Evolutionary conservation across 495 filamentous ascomycete genomes (phyloP).

Genomic region (Durotheca rogersii): DNA sequence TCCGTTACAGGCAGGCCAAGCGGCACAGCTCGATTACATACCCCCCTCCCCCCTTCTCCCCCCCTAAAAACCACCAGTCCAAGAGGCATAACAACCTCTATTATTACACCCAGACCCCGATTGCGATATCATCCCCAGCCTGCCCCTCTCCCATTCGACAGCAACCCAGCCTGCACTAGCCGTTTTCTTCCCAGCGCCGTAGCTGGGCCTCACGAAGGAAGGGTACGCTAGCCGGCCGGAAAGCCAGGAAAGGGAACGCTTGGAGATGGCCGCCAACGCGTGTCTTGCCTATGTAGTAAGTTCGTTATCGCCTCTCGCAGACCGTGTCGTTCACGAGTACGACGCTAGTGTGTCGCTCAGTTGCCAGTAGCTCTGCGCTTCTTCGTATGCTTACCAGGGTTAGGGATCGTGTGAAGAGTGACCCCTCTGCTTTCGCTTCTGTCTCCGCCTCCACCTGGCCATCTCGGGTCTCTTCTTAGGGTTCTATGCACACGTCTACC

Average conservation of each 20-base stretch:
- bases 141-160: conserved; percentile 14
- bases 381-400: no score
- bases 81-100: conserved; percentile 12
- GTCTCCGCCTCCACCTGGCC: conserved; percentile 3
- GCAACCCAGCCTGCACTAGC: conserved; percentile 24
- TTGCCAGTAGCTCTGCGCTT: no score
- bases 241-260: conserved; percentile 20
- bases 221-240: conserved; percentile 19
- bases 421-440: background rate
- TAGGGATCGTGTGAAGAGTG: no score
- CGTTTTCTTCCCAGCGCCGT: background rate
- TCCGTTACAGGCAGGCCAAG: conserved; percentile 7
- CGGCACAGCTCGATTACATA: no score
- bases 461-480: conserved; percentile 1
- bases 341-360: no score
- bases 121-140: conserved; percentile 18
- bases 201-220: background rate
- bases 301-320: no score
- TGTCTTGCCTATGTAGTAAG: no score
- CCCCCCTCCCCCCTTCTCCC: no score
- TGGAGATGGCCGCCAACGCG: conserved; percentile 3
- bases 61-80: no score
- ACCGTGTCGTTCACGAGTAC: no score
- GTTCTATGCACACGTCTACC: conserved; percentile 4
- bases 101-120: conserved; percentile 18